Evolutionary conservation across 179 eudicot genomes (phyloP).

Genomic region (Heliamphora pulchella): DNA sequence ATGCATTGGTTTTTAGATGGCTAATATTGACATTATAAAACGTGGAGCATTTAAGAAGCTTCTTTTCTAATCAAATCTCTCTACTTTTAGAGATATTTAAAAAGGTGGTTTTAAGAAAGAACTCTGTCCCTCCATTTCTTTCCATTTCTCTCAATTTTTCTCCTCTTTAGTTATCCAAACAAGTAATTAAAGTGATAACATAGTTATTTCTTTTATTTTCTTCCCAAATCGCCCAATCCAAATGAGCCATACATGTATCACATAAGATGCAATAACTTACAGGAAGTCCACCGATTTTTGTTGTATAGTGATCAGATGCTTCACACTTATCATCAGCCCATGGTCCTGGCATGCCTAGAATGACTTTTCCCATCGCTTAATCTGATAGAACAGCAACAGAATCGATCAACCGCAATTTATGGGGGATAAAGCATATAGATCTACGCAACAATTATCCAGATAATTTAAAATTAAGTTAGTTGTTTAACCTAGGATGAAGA

Average conservation of each 20-base stretch:
- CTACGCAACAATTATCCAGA: neutral
- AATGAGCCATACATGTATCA: neutral
- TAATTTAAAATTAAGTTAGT: neutral
- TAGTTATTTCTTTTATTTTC: no score
- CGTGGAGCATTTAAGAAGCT: no score
- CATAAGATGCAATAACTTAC: slow-evolving; percentile 34
- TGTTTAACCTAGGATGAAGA: neutral
- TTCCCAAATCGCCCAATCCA: no score
- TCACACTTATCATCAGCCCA: slow-evolving; percentile 71
- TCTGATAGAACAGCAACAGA: slow-evolving; percentile 15
- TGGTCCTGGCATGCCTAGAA: slow-evolving; percentile 67
- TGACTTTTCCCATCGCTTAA: slow-evolving; percentile 44
- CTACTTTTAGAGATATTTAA: no score
- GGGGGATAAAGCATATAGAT: neutral
- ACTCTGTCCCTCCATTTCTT: no score
- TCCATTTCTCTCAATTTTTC: no score
- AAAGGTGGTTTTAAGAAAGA: no score
- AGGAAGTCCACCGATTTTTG: slow-evolving; percentile 73
- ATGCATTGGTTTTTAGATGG: no score
- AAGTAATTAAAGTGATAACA: no score
- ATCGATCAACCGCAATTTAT: neutral
- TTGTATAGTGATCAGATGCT: slow-evolving; percentile 65
- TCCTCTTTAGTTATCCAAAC: no score
- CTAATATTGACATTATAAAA: no score
- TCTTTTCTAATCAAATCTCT: no score